Evolutionary conservation across 352 stramenopile species (phyloP).

Genomic region (Pythium sukuiense): DNA sequence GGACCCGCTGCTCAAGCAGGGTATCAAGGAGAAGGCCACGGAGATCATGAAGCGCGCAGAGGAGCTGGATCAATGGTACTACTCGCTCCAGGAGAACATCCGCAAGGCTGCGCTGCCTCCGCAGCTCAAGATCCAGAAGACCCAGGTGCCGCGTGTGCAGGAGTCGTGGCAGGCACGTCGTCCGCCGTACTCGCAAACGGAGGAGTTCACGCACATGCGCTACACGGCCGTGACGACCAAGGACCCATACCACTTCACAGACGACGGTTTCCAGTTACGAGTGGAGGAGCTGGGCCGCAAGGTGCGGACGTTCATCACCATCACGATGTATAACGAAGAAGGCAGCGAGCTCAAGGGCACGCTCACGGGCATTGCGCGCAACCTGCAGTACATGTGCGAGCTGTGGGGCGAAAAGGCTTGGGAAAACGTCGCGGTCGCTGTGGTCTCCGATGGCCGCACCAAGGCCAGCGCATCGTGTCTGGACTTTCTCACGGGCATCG

Average conservation of each 20-base stretch:
- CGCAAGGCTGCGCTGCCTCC: constrained; percentile 37
- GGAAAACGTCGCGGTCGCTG: constrained; percentile 38
- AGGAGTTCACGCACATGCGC: constrained; percentile 47
- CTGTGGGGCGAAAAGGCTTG: constrained; percentile 40
- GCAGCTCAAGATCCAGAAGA: constrained; percentile 40
- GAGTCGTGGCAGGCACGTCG: constrained; percentile 36
- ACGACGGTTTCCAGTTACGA: constrained; percentile 43
- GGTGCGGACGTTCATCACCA: constrained; percentile 49
- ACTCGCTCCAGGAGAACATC: constrained; percentile 40
- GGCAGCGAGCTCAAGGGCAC: constrained; percentile 40
- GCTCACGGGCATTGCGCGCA: constrained; percentile 40
- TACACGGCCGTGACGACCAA: constrained; percentile 52
- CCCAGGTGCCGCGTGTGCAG: constrained; percentile 42
- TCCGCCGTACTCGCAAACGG: constrained; percentile 28
- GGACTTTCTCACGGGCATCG: constrained; percentile 38
- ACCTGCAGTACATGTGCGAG: constrained; percentile 43
- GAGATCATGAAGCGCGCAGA: constrained; percentile 50
- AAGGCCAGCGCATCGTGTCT: constrained; percentile 42
- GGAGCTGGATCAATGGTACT: constrained; percentile 47
- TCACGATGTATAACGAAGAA: constrained; percentile 61
- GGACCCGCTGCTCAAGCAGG: constrained; percentile 42
- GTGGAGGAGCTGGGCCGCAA: constrained; percentile 34
- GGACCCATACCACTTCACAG: constrained; percentile 42
- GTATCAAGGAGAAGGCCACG: constrained; percentile 44
- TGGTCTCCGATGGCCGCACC: constrained; percentile 47